Evolutionary conservation across 768 basidiomycete species (phyloP), one percentile per base, ranked within the genome.

Genomic region (Mycena capillaripes): DNA sequence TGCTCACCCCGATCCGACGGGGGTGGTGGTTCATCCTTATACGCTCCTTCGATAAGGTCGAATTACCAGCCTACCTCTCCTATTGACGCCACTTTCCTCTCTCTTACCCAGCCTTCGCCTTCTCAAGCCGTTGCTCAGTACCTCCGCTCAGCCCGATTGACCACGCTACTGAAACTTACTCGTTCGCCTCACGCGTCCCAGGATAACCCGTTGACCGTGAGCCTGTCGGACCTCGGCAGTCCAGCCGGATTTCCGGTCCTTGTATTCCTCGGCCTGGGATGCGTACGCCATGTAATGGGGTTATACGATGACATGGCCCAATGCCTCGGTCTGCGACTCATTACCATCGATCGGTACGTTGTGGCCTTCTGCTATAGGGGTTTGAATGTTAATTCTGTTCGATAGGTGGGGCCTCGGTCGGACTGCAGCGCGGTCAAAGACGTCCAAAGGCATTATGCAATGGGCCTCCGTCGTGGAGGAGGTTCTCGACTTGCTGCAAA

Each of bases 221-320:
- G 97, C 75, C 86, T 97, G n/a, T 96, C 97, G 4, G 97, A 99
- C 78, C 88, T 98, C 71, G 97, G 98, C 3, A 89, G 89, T 72
- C 88, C 93, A 4, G 89, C 88, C n/a, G 97, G 97, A 1, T 89
- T 91, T 76, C 97, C 97, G 0, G 89, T 99, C 11, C 84, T 99
- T 27, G 89, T 99, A 27, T 99, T 97, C 80, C 89, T 99, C 71
- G 97, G 97, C 2, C 80, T 99, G 56, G 97, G 97, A 19, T 96
- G 95, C 78, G 97, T 99, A 4, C 89, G 97, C 46, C 97, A 99
- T 81, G 89, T 98, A 69, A 94, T 98, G 88, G 97, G 95, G 17
- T 83, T 99, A 57, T 99, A 97, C 79, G 97, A 99, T 80, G 97
- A 99, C 79, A 93, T 98, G 91, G 97, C 97, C 5, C 91, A 92